These are phyloP conservation scores for Dichotomopilus funicola DNA, from an alignment of 2,329 filamentous ascomycete species.

Conservation along the genomic window DNA sequence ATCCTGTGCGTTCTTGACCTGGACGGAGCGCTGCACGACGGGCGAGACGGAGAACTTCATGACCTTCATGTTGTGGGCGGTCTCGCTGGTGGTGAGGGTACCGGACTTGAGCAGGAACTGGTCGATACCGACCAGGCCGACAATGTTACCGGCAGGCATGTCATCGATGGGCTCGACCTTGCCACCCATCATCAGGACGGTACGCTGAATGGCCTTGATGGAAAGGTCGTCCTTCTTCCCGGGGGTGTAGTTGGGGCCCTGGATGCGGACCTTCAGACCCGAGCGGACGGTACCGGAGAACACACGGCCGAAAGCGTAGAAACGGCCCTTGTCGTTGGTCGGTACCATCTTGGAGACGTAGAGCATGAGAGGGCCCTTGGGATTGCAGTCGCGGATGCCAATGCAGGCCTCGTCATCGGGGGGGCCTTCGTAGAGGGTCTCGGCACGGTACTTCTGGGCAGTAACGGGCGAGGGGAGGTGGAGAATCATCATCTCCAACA, in stretches of 20 bases:
- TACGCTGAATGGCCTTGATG: conserved; percentile 99
- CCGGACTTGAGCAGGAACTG: conserved; percentile 99
- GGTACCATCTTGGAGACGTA: conserved; percentile 99
- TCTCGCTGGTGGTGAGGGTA: conserved; percentile 95
- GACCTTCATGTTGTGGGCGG: conserved; percentile 99
- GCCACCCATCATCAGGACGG: conserved; percentile 99
- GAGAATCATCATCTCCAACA: conserved; percentile 99
- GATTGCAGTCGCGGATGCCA: conserved; percentile 96
- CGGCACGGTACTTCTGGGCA: conserved; percentile 94
- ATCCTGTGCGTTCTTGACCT: conserved; percentile 99
- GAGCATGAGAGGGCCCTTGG: conserved; percentile 97
- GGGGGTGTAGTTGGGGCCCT: conserved; percentile 96
- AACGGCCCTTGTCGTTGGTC: conserved; percentile 98
- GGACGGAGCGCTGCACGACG: conserved; percentile 95
- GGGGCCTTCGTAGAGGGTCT: conserved; percentile 98
- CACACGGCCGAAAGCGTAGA: conserved; percentile 99
- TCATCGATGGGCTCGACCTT: conserved; percentile 98
- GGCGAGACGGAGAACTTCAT: conserved; percentile 99
- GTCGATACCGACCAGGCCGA: conserved; percentile 97
- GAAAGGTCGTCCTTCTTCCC: conserved; percentile 99
- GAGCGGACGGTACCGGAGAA: conserved; percentile 97
- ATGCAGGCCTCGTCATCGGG: conserved; percentile 85
- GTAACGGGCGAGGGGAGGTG: conserved; percentile 94
- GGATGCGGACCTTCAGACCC: conserved; percentile 99
- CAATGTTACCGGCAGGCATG: conserved; percentile 99